These are phyloP conservation scores for Francoa sonchifolia DNA, from an alignment of 441 rosid species.

Conservation along the genomic window DNA sequence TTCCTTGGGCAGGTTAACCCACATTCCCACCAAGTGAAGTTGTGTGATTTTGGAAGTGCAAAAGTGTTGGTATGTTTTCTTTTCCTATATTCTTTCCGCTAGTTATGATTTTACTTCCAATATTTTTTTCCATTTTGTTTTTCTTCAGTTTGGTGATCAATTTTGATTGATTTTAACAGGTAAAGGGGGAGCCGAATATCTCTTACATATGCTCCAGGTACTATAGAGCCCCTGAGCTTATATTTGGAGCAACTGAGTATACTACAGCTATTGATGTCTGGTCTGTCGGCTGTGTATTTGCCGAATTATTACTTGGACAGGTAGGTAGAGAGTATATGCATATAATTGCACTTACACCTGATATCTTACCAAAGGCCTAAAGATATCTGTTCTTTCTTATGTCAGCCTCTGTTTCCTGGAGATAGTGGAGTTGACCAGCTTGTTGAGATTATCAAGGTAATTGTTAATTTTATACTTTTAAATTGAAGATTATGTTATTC, in stretches of 20 bases:
- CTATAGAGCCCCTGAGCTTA: conserved; percentile 94
- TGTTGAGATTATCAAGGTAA: conserved; percentile 97
- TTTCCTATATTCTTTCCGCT: not conserved
- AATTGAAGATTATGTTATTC: not conserved
- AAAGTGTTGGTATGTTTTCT: conserved; percentile 69
- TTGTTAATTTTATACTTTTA: not conserved
- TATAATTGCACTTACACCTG: too few species aligned
- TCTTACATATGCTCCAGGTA: conserved; percentile 93
- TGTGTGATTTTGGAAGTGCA: conserved; percentile 96
- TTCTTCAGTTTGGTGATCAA: conserved; percentile 2
- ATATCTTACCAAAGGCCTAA: too few species aligned
- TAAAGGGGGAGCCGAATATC: conserved; percentile 95
- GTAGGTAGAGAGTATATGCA: too few species aligned
- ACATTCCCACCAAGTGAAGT: conserved; percentile 89
- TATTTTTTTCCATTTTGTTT: not conserved
- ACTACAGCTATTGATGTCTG: conserved; percentile 84
- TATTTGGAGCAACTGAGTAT: conserved; percentile 94
- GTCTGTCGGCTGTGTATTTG: conserved; percentile 95
- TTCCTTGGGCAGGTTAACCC: conserved; percentile 69
- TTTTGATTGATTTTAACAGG: conserved; percentile 30
- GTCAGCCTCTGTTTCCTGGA: conserved; percentile 91
- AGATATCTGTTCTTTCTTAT: too few species aligned
- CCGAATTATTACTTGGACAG: conserved; percentile 85
- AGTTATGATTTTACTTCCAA: not conserved
- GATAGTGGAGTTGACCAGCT: conserved; percentile 93